phyloP scores from a whole-genome alignment of 306 rosid genomes.

The Cicer bijugum region DNA sequence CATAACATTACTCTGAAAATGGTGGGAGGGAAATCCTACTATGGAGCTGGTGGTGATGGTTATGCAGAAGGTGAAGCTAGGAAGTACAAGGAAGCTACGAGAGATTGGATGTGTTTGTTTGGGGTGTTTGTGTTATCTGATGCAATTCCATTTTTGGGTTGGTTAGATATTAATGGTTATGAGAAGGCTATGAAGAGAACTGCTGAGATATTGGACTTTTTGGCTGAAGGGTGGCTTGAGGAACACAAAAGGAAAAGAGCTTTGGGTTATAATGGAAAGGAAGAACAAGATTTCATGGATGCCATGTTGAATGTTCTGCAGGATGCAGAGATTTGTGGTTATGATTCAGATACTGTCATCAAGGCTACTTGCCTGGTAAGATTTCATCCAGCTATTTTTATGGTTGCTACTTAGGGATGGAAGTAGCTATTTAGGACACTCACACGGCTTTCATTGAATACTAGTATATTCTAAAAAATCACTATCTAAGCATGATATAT shows the following conservation, averaged over 20 bases:
- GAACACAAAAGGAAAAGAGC: slow-evolving; percentile 52
- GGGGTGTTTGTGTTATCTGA: slow-evolving; percentile 57
- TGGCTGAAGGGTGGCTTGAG: slow-evolving; percentile 49
- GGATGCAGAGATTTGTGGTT: slow-evolving; percentile 33
- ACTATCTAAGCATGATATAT: no score
- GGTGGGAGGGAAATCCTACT: slow-evolving; percentile 55
- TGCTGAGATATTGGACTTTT: slow-evolving; percentile 46
- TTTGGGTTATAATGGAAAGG: slow-evolving; percentile 33
- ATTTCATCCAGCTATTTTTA: background rate
- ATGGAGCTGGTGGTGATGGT: slow-evolving; percentile 41
- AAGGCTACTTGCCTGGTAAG: slow-evolving; percentile 54
- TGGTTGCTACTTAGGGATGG: background rate
- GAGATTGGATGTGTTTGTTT: slow-evolving; percentile 47
- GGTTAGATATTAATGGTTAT: slow-evolving; percentile 50
- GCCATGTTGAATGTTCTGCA: slow-evolving; percentile 46
- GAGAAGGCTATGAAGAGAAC: slow-evolving; percentile 52
- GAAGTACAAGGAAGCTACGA: slow-evolving; percentile 43
- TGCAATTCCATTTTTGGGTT: slow-evolving; percentile 52
- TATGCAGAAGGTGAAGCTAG: slow-evolving; percentile 47
- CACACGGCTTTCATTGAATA: no score
- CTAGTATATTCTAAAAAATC: no score
- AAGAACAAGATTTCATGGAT: slow-evolving; percentile 54
- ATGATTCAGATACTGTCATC: slow-evolving; percentile 52
- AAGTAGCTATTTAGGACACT: no score
- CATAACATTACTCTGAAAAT: slow-evolving; percentile 48